A percentile compares a stretch with the other conserved stretches of the same genome.
Conservation (phyloP, 108 stramenopile genomes). For the Discostella pseudostelligera region DNA sequence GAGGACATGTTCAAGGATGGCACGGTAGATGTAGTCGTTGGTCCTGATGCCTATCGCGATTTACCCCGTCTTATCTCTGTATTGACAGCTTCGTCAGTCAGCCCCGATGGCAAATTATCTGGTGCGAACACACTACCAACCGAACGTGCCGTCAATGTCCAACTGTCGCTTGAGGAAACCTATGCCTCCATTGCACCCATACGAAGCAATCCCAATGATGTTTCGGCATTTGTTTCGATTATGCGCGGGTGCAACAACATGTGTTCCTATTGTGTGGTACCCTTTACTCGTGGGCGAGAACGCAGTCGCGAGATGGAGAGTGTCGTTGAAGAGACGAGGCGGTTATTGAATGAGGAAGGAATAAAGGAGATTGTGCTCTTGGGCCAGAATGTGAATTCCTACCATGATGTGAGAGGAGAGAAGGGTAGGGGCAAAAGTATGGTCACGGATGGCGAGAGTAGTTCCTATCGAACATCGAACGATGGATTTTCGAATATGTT, state of each 20-base stretch:
- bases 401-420: constrained; percentile 83
- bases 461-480: constrained; percentile 70
- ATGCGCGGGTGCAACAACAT: constrained; percentile 98
- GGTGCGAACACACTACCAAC: constrained; percentile 2
- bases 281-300: constrained; percentile 95
- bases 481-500: constrained; percentile 85
- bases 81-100: constrained; percentile 20
- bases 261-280: constrained; percentile 98
- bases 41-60: constrained; percentile 98
- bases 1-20: constrained; percentile 83
- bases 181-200: constrained; percentile 96
- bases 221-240: constrained; percentile 92
- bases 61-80: constrained; percentile 85
- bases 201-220: constrained; percentile 52
- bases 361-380: constrained; percentile 93
- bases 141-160: constrained; percentile 79
- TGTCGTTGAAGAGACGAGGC: constrained; percentile 83
- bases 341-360: constrained; percentile 70
- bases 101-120: background rate
- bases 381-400: constrained; percentile 99
- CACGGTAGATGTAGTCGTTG: constrained; percentile 92
- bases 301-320: constrained; percentile 85
- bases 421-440: constrained; percentile 6
- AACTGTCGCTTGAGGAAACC: constrained; percentile 94
- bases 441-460: background rate